These are phyloP conservation scores for Lenwebbia sp. DNA, from an alignment of 345 rosid genomes.

Conservation along the genomic window DNA sequence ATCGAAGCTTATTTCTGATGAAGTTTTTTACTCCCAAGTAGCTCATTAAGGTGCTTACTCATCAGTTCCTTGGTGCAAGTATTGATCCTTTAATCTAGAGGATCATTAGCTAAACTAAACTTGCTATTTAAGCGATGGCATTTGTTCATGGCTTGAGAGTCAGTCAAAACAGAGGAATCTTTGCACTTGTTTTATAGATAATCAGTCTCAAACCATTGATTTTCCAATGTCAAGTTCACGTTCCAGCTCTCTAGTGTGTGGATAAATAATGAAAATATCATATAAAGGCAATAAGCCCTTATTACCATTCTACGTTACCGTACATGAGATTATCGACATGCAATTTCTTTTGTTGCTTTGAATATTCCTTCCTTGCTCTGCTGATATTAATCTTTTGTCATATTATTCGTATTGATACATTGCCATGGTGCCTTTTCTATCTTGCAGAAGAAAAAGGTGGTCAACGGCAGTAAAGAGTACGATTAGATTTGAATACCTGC, in stretches of 20 bases:
- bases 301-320: background rate
- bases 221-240: background rate
- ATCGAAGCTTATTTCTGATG: background rate
- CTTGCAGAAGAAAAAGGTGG: conserved; percentile 10
- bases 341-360: background rate
- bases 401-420: background rate
- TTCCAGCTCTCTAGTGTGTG: background rate
- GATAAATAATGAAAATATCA: background rate
- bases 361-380: background rate
- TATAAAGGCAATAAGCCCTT: background rate
- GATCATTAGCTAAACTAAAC: background rate
- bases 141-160: background rate
- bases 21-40: background rate
- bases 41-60: background rate
- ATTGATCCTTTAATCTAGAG: background rate
- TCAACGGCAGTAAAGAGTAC: conserved; percentile 17
- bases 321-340: background rate
- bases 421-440: background rate
- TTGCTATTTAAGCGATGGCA: background rate
- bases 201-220: background rate
- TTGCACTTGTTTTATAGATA: background rate
- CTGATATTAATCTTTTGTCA: background rate
- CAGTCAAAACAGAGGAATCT: background rate
- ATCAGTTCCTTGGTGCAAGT: background rate
- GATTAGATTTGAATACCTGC: conserved; percentile 4